Percentiles rank a stretch among this genome's conserved stretches.
Evolutionary conservation across 805 yeast species (phyloP).

Genomic region (Candida silvicultrix): DNA sequence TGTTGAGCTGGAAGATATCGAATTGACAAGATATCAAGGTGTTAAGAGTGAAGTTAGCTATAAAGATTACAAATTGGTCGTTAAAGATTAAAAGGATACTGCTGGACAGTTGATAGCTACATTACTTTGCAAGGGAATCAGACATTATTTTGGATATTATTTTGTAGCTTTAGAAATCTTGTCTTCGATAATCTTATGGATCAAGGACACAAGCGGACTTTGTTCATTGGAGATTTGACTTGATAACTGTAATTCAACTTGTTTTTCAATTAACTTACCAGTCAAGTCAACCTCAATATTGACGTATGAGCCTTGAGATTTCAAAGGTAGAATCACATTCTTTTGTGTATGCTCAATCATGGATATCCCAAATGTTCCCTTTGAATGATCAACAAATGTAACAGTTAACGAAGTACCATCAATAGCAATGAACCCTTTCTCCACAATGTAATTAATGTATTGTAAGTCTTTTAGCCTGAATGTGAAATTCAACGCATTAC

Average conservation of each 20-base stretch:
- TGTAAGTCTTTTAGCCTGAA: slow-evolving; percentile 63
- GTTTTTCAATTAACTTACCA: slow-evolving; percentile 88
- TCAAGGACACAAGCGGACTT: slow-evolving; percentile 43
- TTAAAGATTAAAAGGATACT: too few relatives aligned
- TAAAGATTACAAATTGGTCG: slow-evolving; percentile 27
- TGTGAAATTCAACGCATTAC: slow-evolving; percentile 70
- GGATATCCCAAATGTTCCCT: slow-evolving; percentile 67
- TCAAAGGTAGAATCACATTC: slow-evolving; percentile 67
- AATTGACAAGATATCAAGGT: slow-evolving; percentile 53
- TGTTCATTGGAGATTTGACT: slow-evolving; percentile 44
- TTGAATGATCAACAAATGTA: slow-evolving; percentile 61
- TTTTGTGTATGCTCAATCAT: slow-evolving; percentile 88
- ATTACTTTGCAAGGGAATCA: too few relatives aligned
- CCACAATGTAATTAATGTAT: slow-evolving; percentile 70
- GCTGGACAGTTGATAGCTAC: not conserved
- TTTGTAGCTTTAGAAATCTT: slow-evolving; percentile 22
- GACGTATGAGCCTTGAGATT: slow-evolving; percentile 55
- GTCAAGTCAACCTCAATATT: slow-evolving; percentile 94
- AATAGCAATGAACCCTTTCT: slow-evolving; percentile 87
- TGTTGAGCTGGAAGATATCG: slow-evolving; percentile 30
- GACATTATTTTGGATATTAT: not conserved
- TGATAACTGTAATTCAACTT: slow-evolving; percentile 54
- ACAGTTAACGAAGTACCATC: slow-evolving; percentile 94
- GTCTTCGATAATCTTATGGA: slow-evolving; percentile 41
- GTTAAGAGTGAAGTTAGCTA: slow-evolving; percentile 36